Percentiles rank a stretch among this genome's conserved stretches.
phyloP scores from a whole-genome alignment of 1,284 basidiomycete genomes.

The Hemileia vastatrix region DNA sequence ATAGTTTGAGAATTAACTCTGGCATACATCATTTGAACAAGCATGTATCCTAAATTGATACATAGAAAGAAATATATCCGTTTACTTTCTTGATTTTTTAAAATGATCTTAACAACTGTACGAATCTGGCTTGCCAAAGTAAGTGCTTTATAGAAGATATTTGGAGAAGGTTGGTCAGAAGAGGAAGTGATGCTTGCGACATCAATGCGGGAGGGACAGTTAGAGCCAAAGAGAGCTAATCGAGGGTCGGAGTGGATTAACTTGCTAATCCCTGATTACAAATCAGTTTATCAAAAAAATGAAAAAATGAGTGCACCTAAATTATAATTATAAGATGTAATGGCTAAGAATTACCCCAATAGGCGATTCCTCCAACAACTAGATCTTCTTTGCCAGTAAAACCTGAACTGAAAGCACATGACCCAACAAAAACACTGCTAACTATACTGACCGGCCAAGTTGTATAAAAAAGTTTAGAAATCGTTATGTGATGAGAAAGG shows the following conservation, averaged over 20 bases:
- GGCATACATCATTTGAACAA: constrained; percentile 48
- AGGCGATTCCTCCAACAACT: constrained; percentile 25
- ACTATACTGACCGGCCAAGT: not conserved
- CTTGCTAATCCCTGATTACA: constrained; percentile 28
- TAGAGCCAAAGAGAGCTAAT: constrained; percentile 21
- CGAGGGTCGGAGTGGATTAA: constrained; percentile 32
- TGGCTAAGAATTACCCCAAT: constrained; percentile 25
- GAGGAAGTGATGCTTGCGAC: constrained; percentile 13
- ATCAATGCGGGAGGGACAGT: constrained; percentile 8
- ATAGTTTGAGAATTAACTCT: too few species aligned
- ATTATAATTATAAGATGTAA: not conserved
- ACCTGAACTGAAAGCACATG: not conserved
- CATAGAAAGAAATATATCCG: constrained; percentile 96
- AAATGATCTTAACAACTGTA: constrained; percentile 62
- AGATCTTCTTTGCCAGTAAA: constrained; percentile 21
- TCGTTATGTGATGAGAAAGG: not conserved
- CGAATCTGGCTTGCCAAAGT: constrained; percentile 30
- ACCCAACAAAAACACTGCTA: not conserved
- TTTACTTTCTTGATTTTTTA: constrained; percentile 79
- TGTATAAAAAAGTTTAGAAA: not conserved
- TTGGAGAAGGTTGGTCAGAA: constrained; percentile 1
- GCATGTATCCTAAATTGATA: constrained; percentile 92
- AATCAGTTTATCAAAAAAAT: not conserved
- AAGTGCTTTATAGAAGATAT: constrained; percentile 8
- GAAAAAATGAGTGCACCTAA: not conserved